Percentiles rank a stretch among this genome's conserved stretches.
Evolutionary conservation across 768 basidiomycete genomes (phyloP).

Genomic region (Podaxis sp.): DNA sequence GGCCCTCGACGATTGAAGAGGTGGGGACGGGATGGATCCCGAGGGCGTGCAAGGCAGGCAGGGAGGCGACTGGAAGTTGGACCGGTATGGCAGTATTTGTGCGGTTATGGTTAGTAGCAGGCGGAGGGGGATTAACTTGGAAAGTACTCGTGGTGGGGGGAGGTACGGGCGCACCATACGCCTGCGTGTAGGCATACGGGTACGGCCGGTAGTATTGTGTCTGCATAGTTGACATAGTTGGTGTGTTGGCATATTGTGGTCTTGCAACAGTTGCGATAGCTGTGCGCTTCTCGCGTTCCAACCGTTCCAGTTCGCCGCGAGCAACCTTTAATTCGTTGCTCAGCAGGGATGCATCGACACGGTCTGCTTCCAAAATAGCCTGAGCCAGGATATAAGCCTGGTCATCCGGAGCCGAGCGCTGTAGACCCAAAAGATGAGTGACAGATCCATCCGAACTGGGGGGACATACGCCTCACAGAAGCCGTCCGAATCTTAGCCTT

Average conservation of each 20-base stretch:
- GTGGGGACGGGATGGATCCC: constrained; percentile 72
- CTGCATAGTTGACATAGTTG: constrained; percentile 30
- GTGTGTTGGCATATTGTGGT: constrained; percentile 30
- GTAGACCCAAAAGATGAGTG: constrained; percentile 4
- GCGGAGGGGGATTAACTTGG: constrained; percentile 22
- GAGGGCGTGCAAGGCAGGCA: constrained; percentile 62
- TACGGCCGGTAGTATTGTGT: constrained; percentile 62
- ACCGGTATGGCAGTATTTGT: constrained; percentile 51
- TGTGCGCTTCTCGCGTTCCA: constrained; percentile 66
- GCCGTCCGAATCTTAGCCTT: constrained; percentile 49
- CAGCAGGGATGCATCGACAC: constrained; percentile 52
- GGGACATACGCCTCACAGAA: constrained; percentile 39
- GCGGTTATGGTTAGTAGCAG: constrained; percentile 26
- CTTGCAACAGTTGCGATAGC: constrained; percentile 39
- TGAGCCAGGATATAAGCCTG: constrained; percentile 65
- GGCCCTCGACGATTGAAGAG: constrained; percentile 47
- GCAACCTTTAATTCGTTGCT: constrained; percentile 58
- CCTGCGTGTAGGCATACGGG: constrained; percentile 61
- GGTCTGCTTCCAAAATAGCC: constrained; percentile 60
- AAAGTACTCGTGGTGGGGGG: constrained; percentile 29
- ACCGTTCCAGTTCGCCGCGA: constrained; percentile 59
- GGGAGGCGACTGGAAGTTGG: constrained; percentile 62
- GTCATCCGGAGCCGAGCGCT: constrained; percentile 60
- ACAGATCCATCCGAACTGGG: neutral
- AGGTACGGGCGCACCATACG: constrained; percentile 40